Evolutionary conservation across 2,329 filamentous ascomycete species (phyloP).

Genomic region (Diaporthe capsici): DNA sequence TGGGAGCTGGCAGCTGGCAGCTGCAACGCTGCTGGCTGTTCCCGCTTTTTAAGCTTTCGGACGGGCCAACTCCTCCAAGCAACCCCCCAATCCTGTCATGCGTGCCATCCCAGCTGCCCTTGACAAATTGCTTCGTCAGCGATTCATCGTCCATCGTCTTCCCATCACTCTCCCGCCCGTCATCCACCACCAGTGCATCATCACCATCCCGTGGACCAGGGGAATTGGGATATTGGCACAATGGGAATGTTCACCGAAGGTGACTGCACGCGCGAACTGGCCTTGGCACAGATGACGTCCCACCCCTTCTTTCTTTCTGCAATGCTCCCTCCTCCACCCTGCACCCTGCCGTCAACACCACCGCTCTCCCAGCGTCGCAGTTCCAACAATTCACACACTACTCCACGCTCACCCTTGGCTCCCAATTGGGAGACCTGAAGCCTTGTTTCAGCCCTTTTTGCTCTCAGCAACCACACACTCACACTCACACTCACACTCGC

Average conservation of each 20-base stretch:
- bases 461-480: slow-evolving; percentile 9
- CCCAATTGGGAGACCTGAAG: slow-evolving; percentile 7
- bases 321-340: not conserved
- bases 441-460: slow-evolving; percentile 28
- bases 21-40: slow-evolving; percentile 6
- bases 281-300: slow-evolving; percentile 21
- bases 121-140: slow-evolving; percentile 33
- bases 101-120: not conserved
- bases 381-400: not conserved
- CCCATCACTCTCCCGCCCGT: not conserved
- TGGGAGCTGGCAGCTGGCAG: not conserved
- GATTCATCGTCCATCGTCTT: not conserved
- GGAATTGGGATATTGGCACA: not conserved
- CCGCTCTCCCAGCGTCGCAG: not conserved
- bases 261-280: not conserved
- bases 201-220: not conserved
- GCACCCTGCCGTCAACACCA: slow-evolving; percentile 3
- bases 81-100: slow-evolving; percentile 24
- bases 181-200: not conserved
- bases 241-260: not conserved
- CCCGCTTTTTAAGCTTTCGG: slow-evolving; percentile 39
- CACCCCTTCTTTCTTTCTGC: not conserved
- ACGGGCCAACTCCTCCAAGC: slow-evolving; percentile 16
- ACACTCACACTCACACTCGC: not conserved
- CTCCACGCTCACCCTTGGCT: not conserved